A percentile compares a stretch with the other conserved stretches of the same genome.
Evolutionary conservation across 176 grass and related monocot species (phyloP).

Genomic region (Aechmea fasciata): DNA sequence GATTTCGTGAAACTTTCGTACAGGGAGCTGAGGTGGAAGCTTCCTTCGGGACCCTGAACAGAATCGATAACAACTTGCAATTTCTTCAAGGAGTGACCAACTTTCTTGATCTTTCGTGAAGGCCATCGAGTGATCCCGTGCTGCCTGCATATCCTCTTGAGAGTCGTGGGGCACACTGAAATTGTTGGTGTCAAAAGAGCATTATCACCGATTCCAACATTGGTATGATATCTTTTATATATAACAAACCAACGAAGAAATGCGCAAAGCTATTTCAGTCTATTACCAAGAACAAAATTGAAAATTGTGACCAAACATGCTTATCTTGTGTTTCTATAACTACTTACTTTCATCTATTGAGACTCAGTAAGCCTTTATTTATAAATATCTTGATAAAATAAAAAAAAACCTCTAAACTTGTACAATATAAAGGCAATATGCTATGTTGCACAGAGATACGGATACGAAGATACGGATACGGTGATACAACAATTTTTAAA

Average conservation of each 20-base stretch:
- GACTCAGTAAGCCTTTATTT: too few species aligned
- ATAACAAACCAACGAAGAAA: not conserved
- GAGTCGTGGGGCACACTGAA: constrained; percentile 95
- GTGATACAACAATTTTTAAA: too few species aligned
- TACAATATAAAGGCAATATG: too few species aligned
- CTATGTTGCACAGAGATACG: too few species aligned
- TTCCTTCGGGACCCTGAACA: constrained; percentile 58
- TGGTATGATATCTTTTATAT: constrained; percentile 8
- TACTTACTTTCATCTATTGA: too few species aligned
- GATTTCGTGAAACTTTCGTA: constrained; percentile 84
- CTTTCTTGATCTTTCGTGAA: constrained; percentile 97
- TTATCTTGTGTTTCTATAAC: too few species aligned
- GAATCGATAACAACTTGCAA: constrained; percentile 92
- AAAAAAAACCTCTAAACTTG: too few species aligned
- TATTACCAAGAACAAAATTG: not conserved
- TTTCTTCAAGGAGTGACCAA: constrained; percentile 83
- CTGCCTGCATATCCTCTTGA: constrained; percentile 96
- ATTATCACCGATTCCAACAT: not conserved
- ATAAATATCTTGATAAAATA: too few species aligned
- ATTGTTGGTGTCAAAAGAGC: constrained; percentile 12
- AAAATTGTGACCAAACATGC: too few species aligned
- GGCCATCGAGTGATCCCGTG: constrained; percentile 94
- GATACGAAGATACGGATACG: too few species aligned
- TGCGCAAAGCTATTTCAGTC: not conserved
- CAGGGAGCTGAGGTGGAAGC: constrained; percentile 70